These are phyloP conservation scores for Monosporascus sp. DNA, from an alignment of 2,329 filamentous ascomycete genomes.

Conservation along the genomic window DNA sequence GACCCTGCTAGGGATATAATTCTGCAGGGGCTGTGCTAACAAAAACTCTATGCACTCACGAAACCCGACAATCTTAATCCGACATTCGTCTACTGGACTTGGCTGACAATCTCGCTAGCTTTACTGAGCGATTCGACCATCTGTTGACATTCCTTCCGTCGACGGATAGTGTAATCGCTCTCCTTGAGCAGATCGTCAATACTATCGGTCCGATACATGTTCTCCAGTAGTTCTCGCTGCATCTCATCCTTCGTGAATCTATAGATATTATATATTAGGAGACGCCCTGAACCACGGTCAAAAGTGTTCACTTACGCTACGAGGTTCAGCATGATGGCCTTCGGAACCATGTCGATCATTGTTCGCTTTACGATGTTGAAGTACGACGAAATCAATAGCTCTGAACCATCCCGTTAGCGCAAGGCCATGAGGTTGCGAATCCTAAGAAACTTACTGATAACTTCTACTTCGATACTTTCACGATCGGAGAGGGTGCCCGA, in stretches of 20 bases:
- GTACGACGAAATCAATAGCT: constrained; percentile 93
- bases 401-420: constrained; percentile 37
- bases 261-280: constrained; percentile 14
- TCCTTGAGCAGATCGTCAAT: constrained; percentile 95
- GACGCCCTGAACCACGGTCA: neutral
- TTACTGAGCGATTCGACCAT: constrained; percentile 93
- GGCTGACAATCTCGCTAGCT: constrained; percentile 93
- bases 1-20: too few species aligned
- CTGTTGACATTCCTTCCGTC: constrained; percentile 96
- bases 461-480: constrained; percentile 92
- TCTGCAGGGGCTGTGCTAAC: too few species aligned
- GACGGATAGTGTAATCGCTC: constrained; percentile 90
- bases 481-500: constrained; percentile 91
- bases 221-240: constrained; percentile 93
- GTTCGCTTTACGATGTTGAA: constrained; percentile 97
- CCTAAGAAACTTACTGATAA: constrained; percentile 70
- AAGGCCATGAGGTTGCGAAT: neutral
- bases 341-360: constrained; percentile 99
- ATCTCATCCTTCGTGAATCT: constrained; percentile 97
- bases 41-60: too few species aligned
- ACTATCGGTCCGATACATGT: constrained; percentile 90
- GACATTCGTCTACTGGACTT: constrained; percentile 49
- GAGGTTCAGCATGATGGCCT: constrained; percentile 96
- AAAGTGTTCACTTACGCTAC: constrained; percentile 66
- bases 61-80: too few species aligned